phyloP scores from a whole-genome alignment of 345 rosid genomes.

The Brassica juncea region DNA sequence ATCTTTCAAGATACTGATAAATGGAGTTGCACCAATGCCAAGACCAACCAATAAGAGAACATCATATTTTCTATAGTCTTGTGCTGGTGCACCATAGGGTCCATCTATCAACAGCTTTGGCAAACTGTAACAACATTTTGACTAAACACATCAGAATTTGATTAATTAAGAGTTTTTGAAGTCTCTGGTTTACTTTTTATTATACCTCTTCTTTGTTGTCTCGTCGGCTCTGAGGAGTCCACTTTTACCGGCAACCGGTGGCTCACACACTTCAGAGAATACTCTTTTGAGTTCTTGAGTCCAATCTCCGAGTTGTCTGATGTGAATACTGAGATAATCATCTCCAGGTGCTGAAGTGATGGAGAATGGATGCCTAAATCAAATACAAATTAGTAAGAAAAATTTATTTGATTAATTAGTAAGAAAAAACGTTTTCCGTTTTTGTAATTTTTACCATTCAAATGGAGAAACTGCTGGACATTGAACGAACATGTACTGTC shows the following conservation, averaged over 20 bases:
- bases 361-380: conserved; percentile 96
- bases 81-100: conserved; percentile 98
- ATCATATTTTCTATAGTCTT: conserved; percentile 86
- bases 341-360: conserved; percentile 98
- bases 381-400: conserved; percentile 9
- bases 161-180: not conserved
- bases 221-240: conserved; percentile 99
- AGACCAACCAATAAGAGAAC: conserved; percentile 90
- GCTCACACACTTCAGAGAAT: conserved; percentile 83
- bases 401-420: not conserved
- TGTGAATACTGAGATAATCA: conserved; percentile 90
- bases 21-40: conserved; percentile 99
- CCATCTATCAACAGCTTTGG: conserved; percentile 97
- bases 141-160: conserved; percentile 6
- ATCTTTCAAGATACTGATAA: conserved; percentile 95
- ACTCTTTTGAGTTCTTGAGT: conserved; percentile 89
- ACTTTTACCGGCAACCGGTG: conserved; percentile 82
- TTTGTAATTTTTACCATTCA: conserved; percentile 62
- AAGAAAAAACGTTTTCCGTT: not conserved
- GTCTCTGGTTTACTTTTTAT: not conserved
- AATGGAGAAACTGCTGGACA: conserved; percentile 99
- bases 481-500: conserved; percentile 98
- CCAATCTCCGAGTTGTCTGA: conserved; percentile 96
- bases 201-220: conserved; percentile 77
- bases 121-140: conserved; percentile 52